A percentile compares a stretch with the other conserved stretches of the same genome.
These are phyloP conservation scores for Oxytropis ochrocephala DNA, from an alignment of 306 rosid species.

Conservation along the genomic window DNA sequence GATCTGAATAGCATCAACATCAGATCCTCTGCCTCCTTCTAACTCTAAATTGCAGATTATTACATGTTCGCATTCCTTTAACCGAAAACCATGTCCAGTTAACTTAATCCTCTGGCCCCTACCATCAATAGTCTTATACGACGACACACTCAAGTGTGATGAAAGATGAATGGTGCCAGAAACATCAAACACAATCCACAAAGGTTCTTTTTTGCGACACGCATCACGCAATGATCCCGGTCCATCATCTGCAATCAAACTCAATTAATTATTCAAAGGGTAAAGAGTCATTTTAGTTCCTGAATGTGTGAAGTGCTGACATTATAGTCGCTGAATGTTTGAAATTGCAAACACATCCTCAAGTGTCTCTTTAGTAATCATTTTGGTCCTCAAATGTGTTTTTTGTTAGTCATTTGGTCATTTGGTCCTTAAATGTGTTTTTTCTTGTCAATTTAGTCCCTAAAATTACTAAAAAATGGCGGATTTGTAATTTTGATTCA, in stretches of 20 bases:
- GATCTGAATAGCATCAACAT: conserved; percentile 91
- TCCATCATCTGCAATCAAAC: conserved; percentile 69
- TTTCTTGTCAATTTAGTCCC: no score
- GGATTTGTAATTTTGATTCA: no score
- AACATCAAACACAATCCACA: conserved; percentile 89
- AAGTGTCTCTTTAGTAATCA: no score
- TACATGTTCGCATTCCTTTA: conserved; percentile 91
- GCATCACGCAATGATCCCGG: conserved; percentile 84
- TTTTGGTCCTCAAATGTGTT: no score
- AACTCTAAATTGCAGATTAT: conserved; percentile 90
- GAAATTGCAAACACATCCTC: no score
- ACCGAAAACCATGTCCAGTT: conserved; percentile 71
- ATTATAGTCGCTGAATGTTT: no score
- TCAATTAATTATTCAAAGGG: no score
- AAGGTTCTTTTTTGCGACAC: conserved; percentile 71
- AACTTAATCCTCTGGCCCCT: conserved; percentile 79
- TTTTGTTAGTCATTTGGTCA: no score
- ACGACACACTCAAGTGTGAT: conserved; percentile 65
- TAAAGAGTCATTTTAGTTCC: no score
- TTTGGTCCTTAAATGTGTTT: no score
- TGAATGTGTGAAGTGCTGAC: no score
- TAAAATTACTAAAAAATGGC: no score
- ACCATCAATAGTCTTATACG: conserved; percentile 81
- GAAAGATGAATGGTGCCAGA: conserved; percentile 71
- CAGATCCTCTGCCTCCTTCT: conserved; percentile 92